phyloP scores from a whole-genome alignment of 1,284 basidiomycete species.

The Fomitopsis palustris region DNA sequence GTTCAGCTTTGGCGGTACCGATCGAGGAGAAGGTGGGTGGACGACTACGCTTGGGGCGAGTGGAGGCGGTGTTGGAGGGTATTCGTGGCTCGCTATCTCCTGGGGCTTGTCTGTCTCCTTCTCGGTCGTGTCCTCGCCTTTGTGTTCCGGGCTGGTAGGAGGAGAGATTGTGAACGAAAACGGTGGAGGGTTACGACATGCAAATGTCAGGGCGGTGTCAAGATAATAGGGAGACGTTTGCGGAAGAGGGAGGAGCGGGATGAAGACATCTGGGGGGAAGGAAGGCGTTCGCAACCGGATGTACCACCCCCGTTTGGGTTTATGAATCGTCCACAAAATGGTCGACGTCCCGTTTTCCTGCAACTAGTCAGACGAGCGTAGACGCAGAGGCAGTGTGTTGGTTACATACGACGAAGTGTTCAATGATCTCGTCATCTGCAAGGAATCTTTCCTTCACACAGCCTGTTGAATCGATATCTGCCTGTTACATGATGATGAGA shows the following conservation, averaged over 20 bases:
- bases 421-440: slow-evolving; percentile 68
- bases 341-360: slow-evolving; percentile 65
- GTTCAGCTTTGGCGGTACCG: slow-evolving; percentile 39
- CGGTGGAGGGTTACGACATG: slow-evolving; percentile 43
- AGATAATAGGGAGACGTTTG: slow-evolving; percentile 49
- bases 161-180: slow-evolving; percentile 8
- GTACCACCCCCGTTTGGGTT: slow-evolving; percentile 77
- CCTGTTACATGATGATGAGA: neutral
- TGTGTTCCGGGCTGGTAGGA: slow-evolving; percentile 11
- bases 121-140: slow-evolving; percentile 28
- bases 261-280: slow-evolving; percentile 62
- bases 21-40: slow-evolving; percentile 42
- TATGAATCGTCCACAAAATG: slow-evolving; percentile 70
- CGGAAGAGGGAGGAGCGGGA: slow-evolving; percentile 58
- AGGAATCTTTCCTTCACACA: slow-evolving; percentile 64
- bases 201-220: slow-evolving; percentile 61
- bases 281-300: slow-evolving; percentile 65
- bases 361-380: slow-evolving; percentile 1
- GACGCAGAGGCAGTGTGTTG: too few relatives aligned
- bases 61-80: slow-evolving; percentile 60
- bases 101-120: slow-evolving; percentile 32
- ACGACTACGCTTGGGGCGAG: slow-evolving; percentile 30
- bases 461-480: slow-evolving; percentile 11
- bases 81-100: slow-evolving; percentile 46
- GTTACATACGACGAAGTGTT: slow-evolving; percentile 60